Evolutionary conservation across 192 early-diverging fungal species (phyloP).

Genomic region (Chytriomyces sp.): DNA sequence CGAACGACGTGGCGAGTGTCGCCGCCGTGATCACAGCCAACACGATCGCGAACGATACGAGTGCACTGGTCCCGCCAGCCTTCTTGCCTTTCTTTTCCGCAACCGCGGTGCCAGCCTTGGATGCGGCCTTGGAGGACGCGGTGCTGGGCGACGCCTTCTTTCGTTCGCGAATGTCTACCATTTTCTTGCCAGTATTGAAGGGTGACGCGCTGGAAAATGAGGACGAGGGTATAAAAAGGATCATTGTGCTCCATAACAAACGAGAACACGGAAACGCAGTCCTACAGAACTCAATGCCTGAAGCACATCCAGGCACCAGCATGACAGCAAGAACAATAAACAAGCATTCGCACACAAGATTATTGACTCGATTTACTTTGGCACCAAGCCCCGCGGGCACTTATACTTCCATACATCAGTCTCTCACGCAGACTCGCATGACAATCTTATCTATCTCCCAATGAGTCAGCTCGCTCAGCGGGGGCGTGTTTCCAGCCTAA

Average conservation of each 20-base stretch:
- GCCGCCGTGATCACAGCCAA: background rate
- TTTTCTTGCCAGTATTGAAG: background rate
- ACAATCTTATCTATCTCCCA: too few species aligned
- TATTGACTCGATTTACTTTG: too few species aligned
- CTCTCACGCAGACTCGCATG: too few species aligned
- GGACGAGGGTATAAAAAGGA: too few species aligned
- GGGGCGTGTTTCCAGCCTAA: too few species aligned
- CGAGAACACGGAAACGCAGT: too few species aligned
- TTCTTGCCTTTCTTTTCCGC: background rate
- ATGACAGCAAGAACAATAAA: slow-evolving; percentile 5
- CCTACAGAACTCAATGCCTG: slow-evolving; percentile 37
- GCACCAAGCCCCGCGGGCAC: too few species aligned
- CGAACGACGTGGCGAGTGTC: slow-evolving; percentile 29
- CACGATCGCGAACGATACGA: background rate
- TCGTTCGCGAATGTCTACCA: background rate
- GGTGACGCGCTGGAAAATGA: too few species aligned
- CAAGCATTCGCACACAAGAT: too few species aligned
- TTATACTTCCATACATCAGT: too few species aligned
- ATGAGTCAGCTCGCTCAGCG: too few species aligned
- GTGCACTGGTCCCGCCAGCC: background rate
- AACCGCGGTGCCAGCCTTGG: background rate
- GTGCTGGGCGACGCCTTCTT: background rate
- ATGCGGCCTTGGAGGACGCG: background rate
- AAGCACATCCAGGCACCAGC: slow-evolving; percentile 52
- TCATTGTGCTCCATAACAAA: too few species aligned